Conservation (phyloP, 129 eudicot species). For the Centella asiatica region DNA sequence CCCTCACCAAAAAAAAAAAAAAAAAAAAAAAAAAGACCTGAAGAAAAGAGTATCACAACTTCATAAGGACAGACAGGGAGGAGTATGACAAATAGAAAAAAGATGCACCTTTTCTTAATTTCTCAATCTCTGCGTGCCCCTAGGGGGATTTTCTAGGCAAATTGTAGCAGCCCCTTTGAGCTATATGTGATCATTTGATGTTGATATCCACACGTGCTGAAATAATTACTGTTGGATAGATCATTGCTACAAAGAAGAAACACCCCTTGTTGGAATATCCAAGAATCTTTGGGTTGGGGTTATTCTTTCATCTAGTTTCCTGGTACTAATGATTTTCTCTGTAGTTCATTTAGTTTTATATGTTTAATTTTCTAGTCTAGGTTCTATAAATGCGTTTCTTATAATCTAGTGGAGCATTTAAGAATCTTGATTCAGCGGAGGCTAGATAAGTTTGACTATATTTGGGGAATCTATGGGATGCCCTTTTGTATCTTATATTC, state of each 20-base stretch:
- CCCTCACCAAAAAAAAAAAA: background rate
- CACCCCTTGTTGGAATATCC: conserved; percentile 45
- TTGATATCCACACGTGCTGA: background rate
- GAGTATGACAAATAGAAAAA: background rate
- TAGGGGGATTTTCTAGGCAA: background rate
- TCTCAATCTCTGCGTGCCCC: background rate
- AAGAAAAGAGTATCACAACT: too few relatives aligned
- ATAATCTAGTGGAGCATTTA: background rate
- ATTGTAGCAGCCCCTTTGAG: background rate
- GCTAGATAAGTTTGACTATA: conserved; percentile 23
- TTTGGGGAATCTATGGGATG: conserved; percentile 20
- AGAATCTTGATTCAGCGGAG: conserved; percentile 11
- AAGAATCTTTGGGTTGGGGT: conserved; percentile 39
- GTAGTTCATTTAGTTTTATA: background rate
- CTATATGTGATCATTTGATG: background rate
- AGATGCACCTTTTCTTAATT: background rate
- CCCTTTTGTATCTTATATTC: conserved; percentile 11
- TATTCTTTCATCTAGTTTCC: background rate
- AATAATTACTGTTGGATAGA: conserved; percentile 8
- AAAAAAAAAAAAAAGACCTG: too few relatives aligned
- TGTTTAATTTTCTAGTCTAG: background rate
- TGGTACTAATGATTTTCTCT: background rate
- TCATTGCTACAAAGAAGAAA: background rate
- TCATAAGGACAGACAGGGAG: background rate
- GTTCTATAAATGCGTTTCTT: background rate